Percentiles rank a stretch among this genome's conserved stretches.
Conservation (phyloP, 2,329 filamentous ascomycete species). For the Pyrenophora seminiperda region DNA sequence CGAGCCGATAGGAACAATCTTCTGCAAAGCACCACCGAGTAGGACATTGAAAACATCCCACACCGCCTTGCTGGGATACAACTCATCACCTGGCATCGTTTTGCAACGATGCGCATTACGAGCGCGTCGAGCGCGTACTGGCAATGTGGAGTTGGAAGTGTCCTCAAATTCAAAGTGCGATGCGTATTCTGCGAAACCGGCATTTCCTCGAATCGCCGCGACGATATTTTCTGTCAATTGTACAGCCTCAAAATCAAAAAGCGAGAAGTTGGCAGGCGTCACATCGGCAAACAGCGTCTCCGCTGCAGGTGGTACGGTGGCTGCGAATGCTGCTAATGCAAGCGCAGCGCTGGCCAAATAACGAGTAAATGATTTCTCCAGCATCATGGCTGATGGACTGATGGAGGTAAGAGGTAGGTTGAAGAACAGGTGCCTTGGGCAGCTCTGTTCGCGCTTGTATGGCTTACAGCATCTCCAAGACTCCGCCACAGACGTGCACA, state of each 20-base stretch:
- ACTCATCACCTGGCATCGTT: constrained; percentile 34
- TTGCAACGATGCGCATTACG: constrained; percentile 30
- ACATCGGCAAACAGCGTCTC: constrained; percentile 26
- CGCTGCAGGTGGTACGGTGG: constrained; percentile 32
- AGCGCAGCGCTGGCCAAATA: constrained; percentile 23
- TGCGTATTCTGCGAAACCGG: constrained; percentile 26
- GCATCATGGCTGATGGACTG: constrained; percentile 20
- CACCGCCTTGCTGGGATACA: constrained; percentile 27
- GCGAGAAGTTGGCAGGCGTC: constrained; percentile 26
- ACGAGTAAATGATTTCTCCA: constrained; percentile 18
- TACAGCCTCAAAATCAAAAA: constrained; percentile 29
- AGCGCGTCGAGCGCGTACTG: constrained; percentile 13
- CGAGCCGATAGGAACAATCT: constrained; percentile 36
- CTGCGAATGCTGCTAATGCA: constrained; percentile 21
- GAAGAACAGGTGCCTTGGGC: constrained; percentile 8
- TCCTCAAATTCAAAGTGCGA: constrained; percentile 47
- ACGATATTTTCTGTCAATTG: constrained; percentile 37
- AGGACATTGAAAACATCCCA: constrained; percentile 33
- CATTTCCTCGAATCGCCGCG: constrained; percentile 22
- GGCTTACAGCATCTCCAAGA: constrained; percentile 10
- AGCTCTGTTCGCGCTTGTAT: background rate
- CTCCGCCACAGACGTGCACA: constrained; percentile 1
- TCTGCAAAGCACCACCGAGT: constrained; percentile 32
- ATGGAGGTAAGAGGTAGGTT: background rate
- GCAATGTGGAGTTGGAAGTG: constrained; percentile 16